Percentiles rank a stretch among this genome's conserved stretches.
Conservation (phyloP, 176 grass and related monocot genomes). For the Stipa capillata region DNA sequence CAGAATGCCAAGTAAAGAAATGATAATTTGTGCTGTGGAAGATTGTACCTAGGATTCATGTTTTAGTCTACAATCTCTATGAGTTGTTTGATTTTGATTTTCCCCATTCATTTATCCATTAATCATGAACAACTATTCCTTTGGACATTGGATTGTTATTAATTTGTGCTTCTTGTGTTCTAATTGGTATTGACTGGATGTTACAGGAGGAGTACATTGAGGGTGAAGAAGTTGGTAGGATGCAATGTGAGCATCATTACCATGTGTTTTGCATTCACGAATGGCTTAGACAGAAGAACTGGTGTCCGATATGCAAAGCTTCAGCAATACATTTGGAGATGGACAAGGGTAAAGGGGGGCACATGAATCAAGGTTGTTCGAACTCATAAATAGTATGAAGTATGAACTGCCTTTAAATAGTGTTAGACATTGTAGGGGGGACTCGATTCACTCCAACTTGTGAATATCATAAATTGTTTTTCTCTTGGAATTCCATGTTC, state of each 20-base stretch:
- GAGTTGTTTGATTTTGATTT: not conserved
- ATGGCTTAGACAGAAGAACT: constrained; percentile 86
- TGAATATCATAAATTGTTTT: constrained; percentile 16
- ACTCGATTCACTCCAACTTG: constrained; percentile 8
- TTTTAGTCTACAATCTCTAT: not conserved
- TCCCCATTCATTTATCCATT: not conserved
- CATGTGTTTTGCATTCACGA: constrained; percentile 65
- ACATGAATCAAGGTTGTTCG: constrained; percentile 12
- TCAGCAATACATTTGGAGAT: constrained; percentile 32
- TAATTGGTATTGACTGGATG: not conserved
- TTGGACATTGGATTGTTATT: not conserved
- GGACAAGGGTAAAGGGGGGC: constrained; percentile 5
- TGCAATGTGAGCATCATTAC: constrained; percentile 70
- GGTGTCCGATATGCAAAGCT: constrained; percentile 93
- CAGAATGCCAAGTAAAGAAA: not conserved
- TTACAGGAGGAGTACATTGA: constrained; percentile 67
- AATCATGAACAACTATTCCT: not conserved
- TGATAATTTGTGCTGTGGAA: not conserved
- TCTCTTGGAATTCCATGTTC: not conserved
- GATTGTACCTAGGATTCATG: not conserved
- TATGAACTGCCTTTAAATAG: not conserved
- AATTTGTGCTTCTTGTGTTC: not conserved
- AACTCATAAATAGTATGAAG: constrained; percentile 14
- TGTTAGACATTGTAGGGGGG: constrained; percentile 10
- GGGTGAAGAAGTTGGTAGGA: constrained; percentile 61